phyloP scores from a whole-genome alignment of 352 stramenopile species.

The Blastocystis hominis region DNA sequence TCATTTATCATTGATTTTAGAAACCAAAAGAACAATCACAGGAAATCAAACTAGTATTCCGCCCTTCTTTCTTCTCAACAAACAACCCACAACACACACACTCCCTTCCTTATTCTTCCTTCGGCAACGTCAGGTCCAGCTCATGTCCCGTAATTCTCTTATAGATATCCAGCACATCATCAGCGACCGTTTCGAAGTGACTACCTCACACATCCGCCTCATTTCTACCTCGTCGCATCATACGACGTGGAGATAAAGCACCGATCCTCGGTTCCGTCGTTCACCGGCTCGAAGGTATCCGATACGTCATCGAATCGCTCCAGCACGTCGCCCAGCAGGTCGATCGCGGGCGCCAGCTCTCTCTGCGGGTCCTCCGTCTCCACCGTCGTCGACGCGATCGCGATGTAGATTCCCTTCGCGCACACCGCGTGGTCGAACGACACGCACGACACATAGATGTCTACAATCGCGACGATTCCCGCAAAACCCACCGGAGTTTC shows the following conservation, averaged over 20 bases:
- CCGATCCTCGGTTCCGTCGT: conserved; percentile 80
- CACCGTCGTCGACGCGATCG: conserved; percentile 92
- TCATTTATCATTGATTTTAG: too few species aligned
- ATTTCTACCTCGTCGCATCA: conserved; percentile 70
- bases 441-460: conserved; percentile 96
- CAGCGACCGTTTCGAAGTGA: conserved; percentile 91
- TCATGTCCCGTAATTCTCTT: conserved; percentile 90
- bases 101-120: neutral
- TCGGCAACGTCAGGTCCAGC: conserved; percentile 79
- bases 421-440: conserved; percentile 84
- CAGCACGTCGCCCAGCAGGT: conserved; percentile 85
- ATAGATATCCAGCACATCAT: conserved; percentile 91
- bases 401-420: conserved; percentile 89
- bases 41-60: too few species aligned
- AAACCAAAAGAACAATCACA: too few species aligned
- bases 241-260: conserved; percentile 93
- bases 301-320: conserved; percentile 88
- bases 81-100: too few species aligned
- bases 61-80: too few species aligned
- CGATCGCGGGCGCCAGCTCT: conserved; percentile 85
- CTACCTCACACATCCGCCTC: conserved; percentile 58
- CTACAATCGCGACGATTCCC: conserved; percentile 83
- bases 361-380: conserved; percentile 85
- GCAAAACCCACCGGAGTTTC: conserved; percentile 59
- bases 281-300: conserved; percentile 83